phyloP scores from a whole-genome alignment of 768 basidiomycete species.

The Mycena chlorophos region DNA sequence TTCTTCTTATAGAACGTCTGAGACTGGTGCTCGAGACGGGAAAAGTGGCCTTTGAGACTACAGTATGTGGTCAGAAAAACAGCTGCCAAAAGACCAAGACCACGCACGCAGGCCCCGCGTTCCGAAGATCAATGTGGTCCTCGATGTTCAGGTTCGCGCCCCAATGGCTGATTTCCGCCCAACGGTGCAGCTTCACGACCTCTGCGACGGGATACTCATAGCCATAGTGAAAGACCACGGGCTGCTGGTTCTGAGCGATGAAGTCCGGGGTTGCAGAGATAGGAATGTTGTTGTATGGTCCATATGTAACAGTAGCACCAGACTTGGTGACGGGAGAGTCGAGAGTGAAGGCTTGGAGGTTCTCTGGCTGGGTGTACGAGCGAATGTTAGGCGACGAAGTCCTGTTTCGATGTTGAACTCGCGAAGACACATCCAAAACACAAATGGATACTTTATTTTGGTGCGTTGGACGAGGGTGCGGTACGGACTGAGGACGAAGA shows the following conservation, averaged over 20 bases:
- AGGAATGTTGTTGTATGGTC: conserved; percentile 79
- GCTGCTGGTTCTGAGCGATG: conserved; percentile 60
- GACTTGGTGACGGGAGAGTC: conserved; percentile 69
- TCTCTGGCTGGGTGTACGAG: conserved; percentile 69
- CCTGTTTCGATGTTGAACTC: conserved; percentile 38
- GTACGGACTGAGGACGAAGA: conserved; percentile 89
- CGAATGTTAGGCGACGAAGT: conserved; percentile 69
- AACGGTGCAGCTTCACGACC: conserved; percentile 67
- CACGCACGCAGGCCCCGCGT: conserved; percentile 86
- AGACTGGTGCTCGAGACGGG: conserved; percentile 83
- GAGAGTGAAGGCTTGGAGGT: conserved; percentile 56
- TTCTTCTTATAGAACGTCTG: conserved; percentile 68
- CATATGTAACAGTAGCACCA: conserved; percentile 82
- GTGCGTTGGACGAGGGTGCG: conserved; percentile 77
- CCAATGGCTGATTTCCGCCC: conserved; percentile 96
- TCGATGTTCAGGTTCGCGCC: conserved; percentile 92
- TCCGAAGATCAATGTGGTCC: conserved; percentile 82
- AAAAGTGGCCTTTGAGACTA: conserved; percentile 95
- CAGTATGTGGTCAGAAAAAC: conserved; percentile 8
- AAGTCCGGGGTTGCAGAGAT: conserved; percentile 59
- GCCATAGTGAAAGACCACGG: conserved; percentile 73
- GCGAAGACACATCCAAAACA: background rate
- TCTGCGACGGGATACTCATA: conserved; percentile 83
- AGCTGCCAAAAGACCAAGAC: background rate
- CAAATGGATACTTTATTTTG: conserved; percentile 88